These are phyloP conservation scores for Penicillium subrubescens DNA, from an alignment of 495 filamentous ascomycete species.

Conservation along the genomic window DNA sequence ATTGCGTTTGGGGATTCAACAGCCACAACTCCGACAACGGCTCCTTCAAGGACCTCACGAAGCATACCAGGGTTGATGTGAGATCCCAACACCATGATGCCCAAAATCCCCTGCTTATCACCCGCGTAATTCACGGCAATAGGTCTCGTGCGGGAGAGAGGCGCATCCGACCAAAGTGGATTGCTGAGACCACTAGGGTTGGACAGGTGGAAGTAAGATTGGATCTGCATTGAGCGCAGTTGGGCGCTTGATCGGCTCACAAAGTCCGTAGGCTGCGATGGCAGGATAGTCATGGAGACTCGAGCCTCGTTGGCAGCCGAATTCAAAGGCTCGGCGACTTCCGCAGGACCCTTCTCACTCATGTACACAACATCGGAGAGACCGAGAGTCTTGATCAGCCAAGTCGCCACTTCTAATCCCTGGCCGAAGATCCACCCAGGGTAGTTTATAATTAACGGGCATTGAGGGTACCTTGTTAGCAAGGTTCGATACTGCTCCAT, in stretches of 20 bases:
- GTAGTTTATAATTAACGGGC: conserved; percentile 77
- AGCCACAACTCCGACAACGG: conserved; percentile 58
- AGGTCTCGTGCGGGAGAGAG: conserved; percentile 50
- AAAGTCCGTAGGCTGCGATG: conserved; percentile 62
- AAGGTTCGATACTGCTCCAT: conserved; percentile 61
- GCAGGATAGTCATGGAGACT: conserved; percentile 43
- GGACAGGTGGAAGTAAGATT: conserved; percentile 73
- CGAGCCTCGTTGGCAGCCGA: conserved; percentile 36
- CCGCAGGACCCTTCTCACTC: conserved; percentile 67
- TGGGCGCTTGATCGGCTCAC: conserved; percentile 67
- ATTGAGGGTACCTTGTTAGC: conserved; percentile 40
- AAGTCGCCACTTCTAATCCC: conserved; percentile 68
- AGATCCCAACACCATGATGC: conserved; percentile 56
- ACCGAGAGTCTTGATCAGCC: conserved; percentile 55
- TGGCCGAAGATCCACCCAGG: conserved; percentile 82
- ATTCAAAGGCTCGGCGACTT: conserved; percentile 61
- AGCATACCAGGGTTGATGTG: conserved; percentile 49
- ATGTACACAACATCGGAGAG: conserved; percentile 71
- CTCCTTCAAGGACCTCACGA: conserved; percentile 55
- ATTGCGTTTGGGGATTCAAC: conserved; percentile 48
- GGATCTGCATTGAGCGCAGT: conserved; percentile 74
- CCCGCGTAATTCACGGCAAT: conserved; percentile 60
- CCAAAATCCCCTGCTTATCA: conserved; percentile 50
- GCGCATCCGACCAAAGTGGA: conserved; percentile 50
- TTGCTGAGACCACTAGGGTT: conserved; percentile 35